phyloP scores from a whole-genome alignment of 2,329 filamentous ascomycete species.

The Venturia effusa region DNA sequence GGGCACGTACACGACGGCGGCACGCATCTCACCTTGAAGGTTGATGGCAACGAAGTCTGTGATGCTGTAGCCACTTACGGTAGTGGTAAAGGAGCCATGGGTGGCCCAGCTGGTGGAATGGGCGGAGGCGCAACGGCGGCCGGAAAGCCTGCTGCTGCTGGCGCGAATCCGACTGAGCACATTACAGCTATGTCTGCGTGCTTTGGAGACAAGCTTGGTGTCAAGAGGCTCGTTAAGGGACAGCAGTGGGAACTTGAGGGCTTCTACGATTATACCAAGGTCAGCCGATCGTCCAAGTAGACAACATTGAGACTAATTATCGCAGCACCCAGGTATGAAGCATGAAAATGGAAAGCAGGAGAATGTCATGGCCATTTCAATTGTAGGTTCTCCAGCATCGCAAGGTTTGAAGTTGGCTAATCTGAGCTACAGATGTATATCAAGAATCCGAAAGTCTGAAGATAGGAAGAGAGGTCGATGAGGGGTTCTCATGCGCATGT shows the following conservation, averaged over 20 bases:
- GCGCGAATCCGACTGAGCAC: neutral
- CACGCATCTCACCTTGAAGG: too few species aligned
- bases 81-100: too few species aligned
- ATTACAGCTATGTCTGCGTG: neutral
- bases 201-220: neutral
- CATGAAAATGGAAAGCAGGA: neutral
- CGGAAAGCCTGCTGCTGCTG: too few species aligned
- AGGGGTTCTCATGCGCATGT: neutral
- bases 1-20: too few species aligned
- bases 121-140: neutral
- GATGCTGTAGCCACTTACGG: too few species aligned
- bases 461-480: neutral
- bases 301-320: neutral
- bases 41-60: too few species aligned
- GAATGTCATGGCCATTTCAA: conserved; percentile 9
- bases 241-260: neutral
- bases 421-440: neutral
- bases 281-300: neutral
- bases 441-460: neutral
- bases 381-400: neutral
- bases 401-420: neutral
- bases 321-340: neutral
- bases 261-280: neutral
- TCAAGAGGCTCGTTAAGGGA: neutral
- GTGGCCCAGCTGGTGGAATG: neutral